Evolutionary conservation across 306 rosid genomes (phyloP).

Genomic region (Quercus suber): DNA sequence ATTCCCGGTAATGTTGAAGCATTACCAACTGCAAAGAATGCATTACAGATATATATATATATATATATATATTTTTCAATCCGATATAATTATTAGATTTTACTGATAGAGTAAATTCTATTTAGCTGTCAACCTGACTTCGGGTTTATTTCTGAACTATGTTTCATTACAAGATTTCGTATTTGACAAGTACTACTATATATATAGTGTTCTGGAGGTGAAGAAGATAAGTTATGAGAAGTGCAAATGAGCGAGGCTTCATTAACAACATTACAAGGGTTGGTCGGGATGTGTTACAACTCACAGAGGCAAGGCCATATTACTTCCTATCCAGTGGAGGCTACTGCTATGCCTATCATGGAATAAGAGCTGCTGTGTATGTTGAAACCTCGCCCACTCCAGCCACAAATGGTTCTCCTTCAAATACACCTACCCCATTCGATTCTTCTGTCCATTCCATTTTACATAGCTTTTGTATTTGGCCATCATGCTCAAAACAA

Average conservation of each 20-base stretch:
- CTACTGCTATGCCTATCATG: constrained; percentile 49
- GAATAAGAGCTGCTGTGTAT: constrained; percentile 49
- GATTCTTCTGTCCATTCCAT: constrained; percentile 14
- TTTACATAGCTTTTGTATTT: constrained; percentile 18
- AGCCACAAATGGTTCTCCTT: background rate
- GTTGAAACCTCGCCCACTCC: constrained; percentile 27
- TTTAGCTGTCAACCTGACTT: too few relatives aligned
- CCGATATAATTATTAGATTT: too few relatives aligned
- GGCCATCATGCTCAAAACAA: background rate
- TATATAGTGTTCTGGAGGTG: constrained; percentile 64
- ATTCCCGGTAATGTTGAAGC: too few relatives aligned
- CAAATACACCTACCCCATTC: background rate
- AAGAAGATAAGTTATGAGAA: constrained; percentile 53
- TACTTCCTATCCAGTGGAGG: constrained; percentile 62
- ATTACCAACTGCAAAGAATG: too few relatives aligned
- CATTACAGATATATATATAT: too few relatives aligned
- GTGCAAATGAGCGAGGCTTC: constrained; percentile 54
- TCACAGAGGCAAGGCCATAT: constrained; percentile 46
- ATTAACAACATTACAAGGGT: constrained; percentile 58
- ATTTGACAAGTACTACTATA: constrained; percentile 57
- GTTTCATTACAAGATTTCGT: constrained; percentile 34
- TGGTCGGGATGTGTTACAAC: constrained; percentile 68
- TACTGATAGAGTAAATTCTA: too few relatives aligned
- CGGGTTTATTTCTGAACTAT: too few relatives aligned
- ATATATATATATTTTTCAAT: too few relatives aligned